Evolutionary conservation across 306 rosid genomes (phyloP), one percentile per base, ranked within the genome.

Genomic region (Rosa multiflora): DNA sequence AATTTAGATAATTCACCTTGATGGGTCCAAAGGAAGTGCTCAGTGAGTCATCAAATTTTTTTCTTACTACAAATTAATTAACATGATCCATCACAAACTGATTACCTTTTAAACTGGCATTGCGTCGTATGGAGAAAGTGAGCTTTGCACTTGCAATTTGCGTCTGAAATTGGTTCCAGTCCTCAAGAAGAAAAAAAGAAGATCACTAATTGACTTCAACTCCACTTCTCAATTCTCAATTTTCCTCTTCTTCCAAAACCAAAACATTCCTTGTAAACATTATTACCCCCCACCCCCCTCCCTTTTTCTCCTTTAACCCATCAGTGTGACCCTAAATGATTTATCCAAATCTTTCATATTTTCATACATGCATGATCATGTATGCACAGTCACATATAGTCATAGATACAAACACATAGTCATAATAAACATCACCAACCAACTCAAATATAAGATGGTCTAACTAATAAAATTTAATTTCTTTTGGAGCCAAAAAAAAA

Each of bases 41-140:
- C 21, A 42, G 72, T 86, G 97, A 88, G 91, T 90, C 97, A 88
- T 83, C 85, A 53, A 70, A 79, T 51, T 21, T 23, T 70, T 74
- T 73, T 47, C 32, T 9, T 2, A 77, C 4, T 9, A 21, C n/a
- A 55, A 44, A 44, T n/a, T 61, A 44, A 44, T n/a, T 61, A 23
- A 74, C 75, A 82, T 73, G 73, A 76, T 79, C 58, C 56, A 75
- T 84, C 72, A 76, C 79, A 73, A 77, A 49, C 79, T 73, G 20
- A 81, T 82, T 73, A 67, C 83, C 91, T 92, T 88, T 87, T 83
- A 83, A 92, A 86, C 94, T 90, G 69, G 29, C 88, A 20, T 82
- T 86, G 83, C 95, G 86, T 90, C 93, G 89, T 76, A 78, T 70
- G 15, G 80, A 37, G 70, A 17, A 66, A 39, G 23, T 74, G 81